Evolutionary conservation across 2,329 filamentous ascomycete species (phyloP).

Genomic region (Paracorniculantispora psalliotae): DNA sequence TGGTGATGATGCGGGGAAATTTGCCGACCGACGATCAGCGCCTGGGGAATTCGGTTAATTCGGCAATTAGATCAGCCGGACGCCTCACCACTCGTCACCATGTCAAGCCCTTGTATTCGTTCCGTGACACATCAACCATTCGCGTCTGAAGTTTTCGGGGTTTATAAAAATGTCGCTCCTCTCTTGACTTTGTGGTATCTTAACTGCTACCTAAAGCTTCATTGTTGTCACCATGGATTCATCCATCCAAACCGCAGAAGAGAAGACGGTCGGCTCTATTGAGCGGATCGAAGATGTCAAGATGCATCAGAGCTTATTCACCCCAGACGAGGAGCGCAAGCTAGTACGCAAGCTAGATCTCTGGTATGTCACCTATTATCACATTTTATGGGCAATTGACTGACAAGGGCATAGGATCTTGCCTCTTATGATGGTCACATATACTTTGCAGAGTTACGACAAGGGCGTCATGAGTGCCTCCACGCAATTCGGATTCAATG

Average conservation of each 20-base stretch:
- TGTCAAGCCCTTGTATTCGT: not conserved
- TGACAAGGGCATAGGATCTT: conserved; percentile 6
- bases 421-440: conserved; percentile 14
- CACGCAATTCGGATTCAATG: conserved; percentile 11
- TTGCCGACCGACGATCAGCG: not conserved
- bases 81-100: not conserved
- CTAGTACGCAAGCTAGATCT: conserved; percentile 15
- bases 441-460: conserved; percentile 15
- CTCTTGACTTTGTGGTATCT: too few relatives aligned
- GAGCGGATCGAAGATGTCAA: not conserved
- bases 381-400: not conserved
- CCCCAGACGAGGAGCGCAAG: not conserved
- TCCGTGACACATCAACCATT: too few relatives aligned
- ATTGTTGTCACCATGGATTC: not conserved
- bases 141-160: not conserved
- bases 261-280: not conserved
- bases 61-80: not conserved
- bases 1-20: not conserved
- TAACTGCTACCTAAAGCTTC: too few relatives aligned
- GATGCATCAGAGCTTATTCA: not conserved
- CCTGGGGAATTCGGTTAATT: not conserved
- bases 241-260: not conserved
- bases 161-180: not conserved
- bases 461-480: conserved; percentile 14
- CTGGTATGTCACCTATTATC: conserved; percentile 12